Percentiles rank a stretch among this genome's conserved stretches.
Evolutionary conservation across 1,284 basidiomycete species (phyloP).

Genomic region (Rhodotorula glutinis): DNA sequence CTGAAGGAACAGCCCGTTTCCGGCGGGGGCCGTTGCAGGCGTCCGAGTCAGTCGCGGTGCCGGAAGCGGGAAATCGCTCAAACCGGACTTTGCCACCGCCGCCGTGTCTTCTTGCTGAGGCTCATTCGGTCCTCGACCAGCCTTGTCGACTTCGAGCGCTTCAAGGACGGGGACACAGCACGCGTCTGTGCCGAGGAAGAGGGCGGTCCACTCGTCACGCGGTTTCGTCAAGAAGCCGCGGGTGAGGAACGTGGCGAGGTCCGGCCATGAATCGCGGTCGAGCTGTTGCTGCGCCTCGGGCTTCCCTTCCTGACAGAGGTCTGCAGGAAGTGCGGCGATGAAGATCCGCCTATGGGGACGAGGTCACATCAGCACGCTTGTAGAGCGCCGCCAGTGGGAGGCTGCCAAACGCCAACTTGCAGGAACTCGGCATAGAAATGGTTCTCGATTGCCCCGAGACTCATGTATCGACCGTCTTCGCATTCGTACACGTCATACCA

Average conservation of each 20-base stretch:
- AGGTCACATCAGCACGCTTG: not conserved
- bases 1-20: constrained; percentile 38
- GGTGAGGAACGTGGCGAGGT: constrained; percentile 59
- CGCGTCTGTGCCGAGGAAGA: constrained; percentile 71
- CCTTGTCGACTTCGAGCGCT: constrained; percentile 43
- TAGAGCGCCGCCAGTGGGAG: not conserved
- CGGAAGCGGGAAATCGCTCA: constrained; percentile 43
- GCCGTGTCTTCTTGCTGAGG: constrained; percentile 10
- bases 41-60: constrained; percentile 46
- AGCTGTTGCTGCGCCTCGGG: constrained; percentile 38
- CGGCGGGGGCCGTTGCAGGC: constrained; percentile 38
- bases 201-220: constrained; percentile 65
- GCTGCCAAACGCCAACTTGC: constrained; percentile 42
- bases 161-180: constrained; percentile 69
- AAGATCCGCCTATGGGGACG: not conserved
- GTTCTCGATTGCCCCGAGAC: constrained; percentile 69
- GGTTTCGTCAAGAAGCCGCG: constrained; percentile 62
- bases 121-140: constrained; percentile 33
- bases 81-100: constrained; percentile 17
- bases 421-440: constrained; percentile 65
- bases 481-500: constrained; percentile 72
- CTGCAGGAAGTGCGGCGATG: constrained; percentile 28
- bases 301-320: constrained; percentile 38
- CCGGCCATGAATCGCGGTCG: constrained; percentile 61
- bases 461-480: constrained; percentile 69